Percentiles rank a stretch among this genome's conserved stretches.
Evolutionary conservation across 305 asterid genomes (phyloP).

Genomic region (Solanum aculeatissimum): DNA sequence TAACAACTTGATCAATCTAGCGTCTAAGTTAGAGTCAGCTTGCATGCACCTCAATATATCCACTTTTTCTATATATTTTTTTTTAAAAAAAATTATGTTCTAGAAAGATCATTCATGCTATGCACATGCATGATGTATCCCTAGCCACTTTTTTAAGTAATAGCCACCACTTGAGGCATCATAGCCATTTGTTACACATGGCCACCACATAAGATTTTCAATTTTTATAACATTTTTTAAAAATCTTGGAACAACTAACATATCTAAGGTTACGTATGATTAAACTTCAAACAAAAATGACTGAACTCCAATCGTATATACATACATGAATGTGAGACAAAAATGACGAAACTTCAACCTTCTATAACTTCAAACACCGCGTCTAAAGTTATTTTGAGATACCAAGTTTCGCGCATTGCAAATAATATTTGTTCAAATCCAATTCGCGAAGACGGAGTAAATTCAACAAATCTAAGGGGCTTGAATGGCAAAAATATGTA

Average conservation of each 20-base stretch:
- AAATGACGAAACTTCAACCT: not conserved
- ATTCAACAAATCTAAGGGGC: no score
- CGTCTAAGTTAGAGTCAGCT: accelerated
- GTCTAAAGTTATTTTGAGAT: not conserved
- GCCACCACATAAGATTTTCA: not conserved
- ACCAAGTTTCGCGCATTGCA: not conserved
- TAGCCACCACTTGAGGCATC: not conserved
- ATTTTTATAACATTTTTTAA: no score
- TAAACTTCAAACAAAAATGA: no score
- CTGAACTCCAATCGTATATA: not conserved
- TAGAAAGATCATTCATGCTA: not conserved
- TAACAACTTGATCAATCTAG: not conserved
- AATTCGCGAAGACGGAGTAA: no score
- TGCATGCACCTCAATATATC: not conserved
- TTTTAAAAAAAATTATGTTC: not conserved
- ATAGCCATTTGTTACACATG: not conserved
- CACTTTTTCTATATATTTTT: not conserved
- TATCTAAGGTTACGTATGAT: no score
- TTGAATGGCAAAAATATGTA: not conserved
- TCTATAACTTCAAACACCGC: not conserved
- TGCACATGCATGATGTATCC: not conserved
- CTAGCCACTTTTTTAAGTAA: not conserved
- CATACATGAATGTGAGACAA: not conserved
- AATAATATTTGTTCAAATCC: no score
- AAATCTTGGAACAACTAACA: no score